Base-by-base conservation (phyloP, 345 rosid species). In the Anastatica hierochuntica region DNA sequence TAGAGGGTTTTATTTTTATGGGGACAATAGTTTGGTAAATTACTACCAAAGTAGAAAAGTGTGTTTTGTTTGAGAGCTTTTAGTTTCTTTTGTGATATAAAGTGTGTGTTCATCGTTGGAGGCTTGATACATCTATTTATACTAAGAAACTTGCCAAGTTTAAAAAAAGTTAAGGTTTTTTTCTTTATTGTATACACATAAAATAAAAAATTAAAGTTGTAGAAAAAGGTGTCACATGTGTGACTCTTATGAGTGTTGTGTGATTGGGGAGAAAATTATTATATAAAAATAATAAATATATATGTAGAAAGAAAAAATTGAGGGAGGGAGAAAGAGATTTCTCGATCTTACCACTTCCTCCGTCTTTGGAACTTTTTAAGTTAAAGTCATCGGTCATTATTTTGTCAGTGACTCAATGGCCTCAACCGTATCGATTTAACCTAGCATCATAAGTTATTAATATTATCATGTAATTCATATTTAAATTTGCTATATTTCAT, bases 331-430 rank as follows among this genome's bases (percentile, higher is more conserved):
- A 47, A 30, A 63, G 19, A 49, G 9, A 26, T 18, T n/a, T n/a
- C n/a, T n/a, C n/a, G n/a, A n/a, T 58, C 46, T 40, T 36, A 62
- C 49, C 63, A 62, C 60, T 72, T 66, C 76, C 70, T 48, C 58
- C 8, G 33, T 31, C 30, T 42, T 59, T 54, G 74, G 64, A 72
- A 29, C 66, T 24, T 68, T 16, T 56, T 16, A 43, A 43, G 53
- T 49, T 49, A 41, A 39, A 56, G 58, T 34, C 49, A 49, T 11
- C 26, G 54, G 37, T 24, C 23, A 65, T 56, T 64, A 64, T 49
- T 65, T 65, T 50, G 64, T 57, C 63, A 49, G 58, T 41, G 52
- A 49, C 44, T 40, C 51, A 10, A 56, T 56, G 50, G 23, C 43
- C n/a, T n/a, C n/a, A n/a, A n/a, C n/a, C n/a, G n/a, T n/a, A n/a